Conservation (phyloP, 1,284 basidiomycete genomes). For the Amylostereum areolatum region DNA sequence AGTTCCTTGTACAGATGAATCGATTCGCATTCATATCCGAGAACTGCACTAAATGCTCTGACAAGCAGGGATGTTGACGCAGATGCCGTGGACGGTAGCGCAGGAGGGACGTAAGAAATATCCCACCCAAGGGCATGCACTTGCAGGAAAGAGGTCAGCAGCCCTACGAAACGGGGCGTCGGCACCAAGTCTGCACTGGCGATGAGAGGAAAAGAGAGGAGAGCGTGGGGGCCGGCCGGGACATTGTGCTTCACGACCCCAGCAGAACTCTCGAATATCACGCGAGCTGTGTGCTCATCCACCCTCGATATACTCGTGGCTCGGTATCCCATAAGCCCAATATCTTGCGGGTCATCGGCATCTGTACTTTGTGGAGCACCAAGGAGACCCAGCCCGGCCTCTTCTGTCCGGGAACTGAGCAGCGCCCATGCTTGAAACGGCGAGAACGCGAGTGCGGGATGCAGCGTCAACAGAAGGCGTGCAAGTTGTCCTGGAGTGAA, state of each 20-base stretch:
- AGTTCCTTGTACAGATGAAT: conserved; percentile 53
- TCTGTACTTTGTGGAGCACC: conserved; percentile 35
- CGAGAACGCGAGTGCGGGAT: conserved; percentile 48
- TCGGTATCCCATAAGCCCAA: conserved; percentile 49
- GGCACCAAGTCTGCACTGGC: conserved; percentile 20
- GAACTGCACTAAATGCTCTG: conserved; percentile 32
- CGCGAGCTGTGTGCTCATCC: conserved; percentile 30
- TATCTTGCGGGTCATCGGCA: conserved; percentile 25
- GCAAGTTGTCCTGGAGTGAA: conserved; percentile 43
- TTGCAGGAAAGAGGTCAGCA: conserved; percentile 28
- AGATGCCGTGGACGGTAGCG: conserved; percentile 27
- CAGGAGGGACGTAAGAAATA: conserved; percentile 28
- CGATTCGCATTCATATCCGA: conserved; percentile 45
- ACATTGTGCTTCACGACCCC: not conserved
- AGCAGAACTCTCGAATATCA: conserved; percentile 29
- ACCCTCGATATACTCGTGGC: conserved; percentile 34
- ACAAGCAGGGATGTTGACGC: conserved; percentile 30
- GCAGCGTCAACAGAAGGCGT: conserved; percentile 45
- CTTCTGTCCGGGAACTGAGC: conserved; percentile 46
- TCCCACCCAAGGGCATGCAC: conserved; percentile 30
- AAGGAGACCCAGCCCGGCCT: conserved; percentile 46
- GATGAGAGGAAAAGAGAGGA: conserved; percentile 20
- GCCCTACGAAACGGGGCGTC: conserved; percentile 27
- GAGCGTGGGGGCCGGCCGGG: not conserved
- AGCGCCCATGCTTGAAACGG: conserved; percentile 57